A percentile compares a stretch with the other conserved stretches of the same genome.
Conservation (phyloP, 1,139 yeast species). For the Candida pseudocylindracea region DNA sequence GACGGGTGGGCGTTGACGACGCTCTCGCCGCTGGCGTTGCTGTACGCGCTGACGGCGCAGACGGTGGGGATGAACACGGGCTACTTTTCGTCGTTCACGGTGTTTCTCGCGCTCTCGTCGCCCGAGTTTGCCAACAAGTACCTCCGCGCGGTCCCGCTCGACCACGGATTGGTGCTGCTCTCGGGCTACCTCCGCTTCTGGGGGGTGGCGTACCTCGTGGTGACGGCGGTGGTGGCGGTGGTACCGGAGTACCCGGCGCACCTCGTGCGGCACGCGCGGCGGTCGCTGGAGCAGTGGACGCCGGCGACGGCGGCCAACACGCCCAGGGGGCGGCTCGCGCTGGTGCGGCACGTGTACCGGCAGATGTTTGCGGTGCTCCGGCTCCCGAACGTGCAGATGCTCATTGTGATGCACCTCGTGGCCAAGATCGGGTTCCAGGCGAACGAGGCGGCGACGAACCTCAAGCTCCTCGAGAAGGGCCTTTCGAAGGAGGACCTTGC, state of each 20-base stretch:
- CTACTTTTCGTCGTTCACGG: constrained; percentile 76
- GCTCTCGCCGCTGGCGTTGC: constrained; percentile 51
- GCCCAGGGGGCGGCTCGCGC: neutral
- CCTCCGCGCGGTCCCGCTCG: constrained; percentile 34
- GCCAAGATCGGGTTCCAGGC: constrained; percentile 90
- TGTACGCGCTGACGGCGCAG: constrained; percentile 96
- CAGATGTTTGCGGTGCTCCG: constrained; percentile 17
- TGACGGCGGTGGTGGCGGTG: constrained; percentile 38
- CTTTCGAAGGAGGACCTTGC: constrained; percentile 86
- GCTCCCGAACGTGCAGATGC: constrained; percentile 11
- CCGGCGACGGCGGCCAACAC: constrained; percentile 5
- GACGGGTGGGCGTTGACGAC: constrained; percentile 98
- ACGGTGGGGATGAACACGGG: constrained; percentile 90
- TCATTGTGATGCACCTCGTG: constrained; percentile 51
- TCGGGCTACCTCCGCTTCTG: constrained; percentile 60
- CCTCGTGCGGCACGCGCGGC: constrained; percentile 14
- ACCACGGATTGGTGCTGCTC: constrained; percentile 46
- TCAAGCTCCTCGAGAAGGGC: constrained; percentile 83
- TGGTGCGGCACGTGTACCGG: constrained; percentile 23
- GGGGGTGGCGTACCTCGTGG: constrained; percentile 49
- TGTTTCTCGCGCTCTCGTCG: constrained; percentile 75
- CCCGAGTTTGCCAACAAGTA: constrained; percentile 85
- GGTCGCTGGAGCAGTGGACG: constrained; percentile 9
- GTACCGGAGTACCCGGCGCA: constrained; percentile 50
- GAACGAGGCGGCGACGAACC: constrained; percentile 86